phyloP scores from a whole-genome alignment of 1,284 basidiomycete species.

The Rhizoctonia solani region DNA sequence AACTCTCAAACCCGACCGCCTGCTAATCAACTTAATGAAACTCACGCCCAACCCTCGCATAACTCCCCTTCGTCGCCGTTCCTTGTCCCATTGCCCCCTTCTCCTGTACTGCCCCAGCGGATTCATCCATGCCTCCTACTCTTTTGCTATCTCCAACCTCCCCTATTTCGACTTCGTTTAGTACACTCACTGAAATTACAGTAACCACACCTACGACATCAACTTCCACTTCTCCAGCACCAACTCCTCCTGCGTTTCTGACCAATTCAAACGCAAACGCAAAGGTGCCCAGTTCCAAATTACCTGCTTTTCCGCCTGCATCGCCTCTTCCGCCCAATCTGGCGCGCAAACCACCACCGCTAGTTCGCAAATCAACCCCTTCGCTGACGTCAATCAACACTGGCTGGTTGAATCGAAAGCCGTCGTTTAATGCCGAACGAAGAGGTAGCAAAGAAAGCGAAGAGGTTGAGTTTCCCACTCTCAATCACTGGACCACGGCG shows the following conservation, averaged over 20 bases:
- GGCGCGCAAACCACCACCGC: constrained; percentile 17
- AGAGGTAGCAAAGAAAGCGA: constrained; percentile 4
- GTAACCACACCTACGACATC: constrained; percentile 11
- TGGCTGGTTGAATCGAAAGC: not conserved
- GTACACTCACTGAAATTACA: not conserved
- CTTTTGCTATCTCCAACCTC: constrained; percentile 21
- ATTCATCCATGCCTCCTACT: not conserved
- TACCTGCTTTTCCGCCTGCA: constrained; percentile 28
- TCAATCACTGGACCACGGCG: constrained; percentile 5
- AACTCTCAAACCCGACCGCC: not conserved
- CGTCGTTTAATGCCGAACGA: not conserved
- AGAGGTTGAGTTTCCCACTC: constrained; percentile 18
- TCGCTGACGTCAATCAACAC: not conserved
- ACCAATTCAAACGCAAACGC: not conserved
- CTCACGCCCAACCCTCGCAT: not conserved
- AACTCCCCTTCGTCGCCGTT: not conserved
- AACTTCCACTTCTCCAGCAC: constrained; percentile 9
- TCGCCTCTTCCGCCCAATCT: constrained; percentile 26
- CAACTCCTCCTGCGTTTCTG: not conserved
- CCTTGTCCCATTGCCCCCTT: constrained; percentile 4
- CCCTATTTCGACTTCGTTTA: constrained; percentile 5
- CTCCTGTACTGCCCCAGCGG: not conserved
- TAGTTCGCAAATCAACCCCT: constrained; percentile 9
- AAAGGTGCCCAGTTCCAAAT: not conserved
- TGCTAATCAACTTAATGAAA: not conserved